These are phyloP conservation scores for Paxillus rubicundulus DNA, from an alignment of 768 basidiomycete genomes.

Conservation along the genomic window DNA sequence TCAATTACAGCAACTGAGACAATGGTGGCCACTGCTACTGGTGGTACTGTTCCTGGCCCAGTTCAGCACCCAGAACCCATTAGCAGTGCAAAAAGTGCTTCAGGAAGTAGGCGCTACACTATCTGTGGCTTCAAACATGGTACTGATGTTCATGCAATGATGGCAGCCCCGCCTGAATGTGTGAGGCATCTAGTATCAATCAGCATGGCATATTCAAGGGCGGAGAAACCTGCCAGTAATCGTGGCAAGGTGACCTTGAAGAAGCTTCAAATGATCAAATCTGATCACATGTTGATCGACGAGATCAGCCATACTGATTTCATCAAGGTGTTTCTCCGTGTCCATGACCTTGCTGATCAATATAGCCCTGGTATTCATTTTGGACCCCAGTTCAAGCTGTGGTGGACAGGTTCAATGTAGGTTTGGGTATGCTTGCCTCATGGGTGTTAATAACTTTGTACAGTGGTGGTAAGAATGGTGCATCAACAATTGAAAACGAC, in stretches of 20 bases:
- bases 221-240: neutral
- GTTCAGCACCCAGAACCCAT: too few species aligned
- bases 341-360: slow-evolving; percentile 11
- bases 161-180: too few species aligned
- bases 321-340: slow-evolving; percentile 11
- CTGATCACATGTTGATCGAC: neutral
- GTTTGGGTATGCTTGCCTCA: neutral
- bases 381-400: slow-evolving; percentile 23
- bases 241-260: neutral
- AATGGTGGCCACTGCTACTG: too few species aligned
- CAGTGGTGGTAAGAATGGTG: slow-evolving; percentile 8
- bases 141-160: too few species aligned
- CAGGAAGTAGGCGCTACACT: too few species aligned
- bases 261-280: neutral
- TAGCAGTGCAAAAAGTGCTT: too few species aligned
- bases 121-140: too few species aligned
- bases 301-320: neutral
- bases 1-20: too few species aligned
- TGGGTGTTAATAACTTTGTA: too few species aligned
- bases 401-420: slow-evolving; percentile 21
- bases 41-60: too few species aligned
- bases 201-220: too few species aligned
- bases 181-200: too few species aligned
- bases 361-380: slow-evolving; percentile 16
- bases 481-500: slow-evolving; percentile 6